These are phyloP conservation scores for Graphilbum fragrans DNA, from an alignment of 2,329 filamentous ascomycete species.

Conservation along the genomic window DNA sequence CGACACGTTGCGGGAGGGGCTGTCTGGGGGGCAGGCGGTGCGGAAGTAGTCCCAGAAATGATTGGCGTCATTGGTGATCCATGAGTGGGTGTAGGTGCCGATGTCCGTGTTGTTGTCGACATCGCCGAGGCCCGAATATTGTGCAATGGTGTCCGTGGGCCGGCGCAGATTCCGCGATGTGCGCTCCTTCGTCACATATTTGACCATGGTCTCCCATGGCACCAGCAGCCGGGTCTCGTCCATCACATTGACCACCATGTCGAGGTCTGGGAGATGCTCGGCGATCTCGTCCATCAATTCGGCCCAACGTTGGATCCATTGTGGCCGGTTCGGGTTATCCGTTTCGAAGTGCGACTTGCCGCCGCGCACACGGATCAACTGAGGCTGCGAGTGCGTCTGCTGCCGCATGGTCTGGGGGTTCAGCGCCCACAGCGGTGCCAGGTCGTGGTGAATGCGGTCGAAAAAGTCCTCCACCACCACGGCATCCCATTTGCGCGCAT, in stretches of 20 bases:
- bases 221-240: constrained; percentile 53
- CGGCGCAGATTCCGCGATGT: constrained; percentile 25
- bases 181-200: constrained; percentile 35
- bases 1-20: constrained; percentile 28
- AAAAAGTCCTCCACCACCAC: constrained; percentile 36
- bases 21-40: constrained; percentile 43
- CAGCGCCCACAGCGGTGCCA: constrained; percentile 42
- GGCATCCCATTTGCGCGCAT: constrained; percentile 27
- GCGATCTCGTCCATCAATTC: constrained; percentile 38
- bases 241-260: constrained; percentile 54
- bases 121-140: constrained; percentile 26
- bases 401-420: constrained; percentile 21
- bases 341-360: constrained; percentile 27
- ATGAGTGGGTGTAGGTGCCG: constrained; percentile 4
- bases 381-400: constrained; percentile 29
- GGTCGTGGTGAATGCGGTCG: constrained; percentile 40
- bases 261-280: constrained; percentile 46
- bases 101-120: constrained; percentile 20
- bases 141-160: constrained; percentile 32
- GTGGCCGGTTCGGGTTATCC: constrained; percentile 26
- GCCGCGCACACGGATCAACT: constrained; percentile 34
- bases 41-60: constrained; percentile 47
- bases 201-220: constrained; percentile 42
- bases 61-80: constrained; percentile 16
- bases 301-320: constrained; percentile 36